Percentiles rank a stretch among this genome's conserved stretches.
These are phyloP conservation scores for Lactifluus subvellereus DNA, from an alignment of 768 basidiomycete species.

Conservation along the genomic window DNA sequence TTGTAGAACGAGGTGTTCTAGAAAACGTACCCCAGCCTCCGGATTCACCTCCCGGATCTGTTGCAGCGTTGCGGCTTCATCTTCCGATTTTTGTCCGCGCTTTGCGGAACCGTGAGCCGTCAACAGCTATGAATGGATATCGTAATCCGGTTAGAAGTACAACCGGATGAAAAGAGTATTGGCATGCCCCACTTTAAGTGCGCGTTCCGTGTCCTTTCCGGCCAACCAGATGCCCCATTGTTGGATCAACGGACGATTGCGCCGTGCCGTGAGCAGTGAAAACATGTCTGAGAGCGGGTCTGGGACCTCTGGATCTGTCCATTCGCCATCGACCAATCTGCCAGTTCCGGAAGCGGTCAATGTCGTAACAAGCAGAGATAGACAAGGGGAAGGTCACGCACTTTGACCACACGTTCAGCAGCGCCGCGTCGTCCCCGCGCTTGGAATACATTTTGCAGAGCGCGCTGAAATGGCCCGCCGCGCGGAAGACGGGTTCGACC, in stretches of 20 bases:
- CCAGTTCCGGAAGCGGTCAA: background rate
- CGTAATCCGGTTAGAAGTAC: background rate
- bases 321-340: constrained; percentile 63
- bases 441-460: constrained; percentile 57
- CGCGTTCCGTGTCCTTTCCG: constrained; percentile 59
- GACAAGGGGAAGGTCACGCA: constrained; percentile 32
- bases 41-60: constrained; percentile 52
- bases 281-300: constrained; percentile 63
- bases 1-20: constrained; percentile 76
- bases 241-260: constrained; percentile 56
- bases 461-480: constrained; percentile 50
- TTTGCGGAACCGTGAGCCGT: constrained; percentile 50
- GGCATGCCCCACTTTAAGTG: constrained; percentile 50
- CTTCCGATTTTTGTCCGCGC: constrained; percentile 51
- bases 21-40: constrained; percentile 60
- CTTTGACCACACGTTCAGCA: constrained; percentile 65
- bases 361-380: background rate
- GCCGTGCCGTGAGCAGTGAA: constrained; percentile 47
- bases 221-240: constrained; percentile 81
- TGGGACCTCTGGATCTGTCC: constrained; percentile 53
- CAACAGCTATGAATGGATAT: constrained; percentile 44
- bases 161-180: background rate
- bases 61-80: constrained; percentile 53
- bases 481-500: constrained; percentile 51
- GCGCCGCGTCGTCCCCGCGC: constrained; percentile 50